Conservation (phyloP, 2,329 filamentous ascomycete species). For the Ophiostoma piceae region DNA sequence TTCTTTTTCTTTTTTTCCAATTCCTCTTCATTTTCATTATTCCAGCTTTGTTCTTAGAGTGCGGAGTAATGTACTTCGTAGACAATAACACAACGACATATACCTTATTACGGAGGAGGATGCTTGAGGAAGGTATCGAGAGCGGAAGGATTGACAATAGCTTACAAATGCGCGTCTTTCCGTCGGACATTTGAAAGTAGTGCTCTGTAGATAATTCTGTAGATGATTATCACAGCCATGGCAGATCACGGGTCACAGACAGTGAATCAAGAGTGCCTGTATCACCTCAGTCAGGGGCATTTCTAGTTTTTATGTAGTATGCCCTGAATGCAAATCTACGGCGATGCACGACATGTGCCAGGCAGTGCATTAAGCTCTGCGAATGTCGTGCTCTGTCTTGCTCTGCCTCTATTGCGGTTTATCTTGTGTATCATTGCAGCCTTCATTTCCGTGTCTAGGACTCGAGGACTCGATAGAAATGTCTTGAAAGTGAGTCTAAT, state of each 20-base stretch:
- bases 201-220: neutral
- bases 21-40: too few relatives aligned
- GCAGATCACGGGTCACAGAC: neutral
- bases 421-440: slow-evolving; percentile 10
- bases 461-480: neutral
- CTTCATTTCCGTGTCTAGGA: slow-evolving; percentile 8
- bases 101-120: neutral
- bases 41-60: neutral
- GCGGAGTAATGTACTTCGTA: neutral
- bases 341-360: slow-evolving; percentile 11
- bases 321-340: neutral
- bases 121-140: slow-evolving; percentile 11
- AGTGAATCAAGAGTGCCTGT: neutral
- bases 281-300: neutral
- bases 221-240: neutral
- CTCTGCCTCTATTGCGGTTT: neutral
- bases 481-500: neutral
- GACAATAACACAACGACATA: neutral
- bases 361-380: neutral
- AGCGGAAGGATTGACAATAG: neutral
- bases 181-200: neutral
- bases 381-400: neutral
- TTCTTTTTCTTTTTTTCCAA: neutral
- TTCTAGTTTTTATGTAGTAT: neutral
- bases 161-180: neutral